Evolutionary conservation across 306 rosid species (phyloP).

Genomic region (Astragalus membranaceus): DNA sequence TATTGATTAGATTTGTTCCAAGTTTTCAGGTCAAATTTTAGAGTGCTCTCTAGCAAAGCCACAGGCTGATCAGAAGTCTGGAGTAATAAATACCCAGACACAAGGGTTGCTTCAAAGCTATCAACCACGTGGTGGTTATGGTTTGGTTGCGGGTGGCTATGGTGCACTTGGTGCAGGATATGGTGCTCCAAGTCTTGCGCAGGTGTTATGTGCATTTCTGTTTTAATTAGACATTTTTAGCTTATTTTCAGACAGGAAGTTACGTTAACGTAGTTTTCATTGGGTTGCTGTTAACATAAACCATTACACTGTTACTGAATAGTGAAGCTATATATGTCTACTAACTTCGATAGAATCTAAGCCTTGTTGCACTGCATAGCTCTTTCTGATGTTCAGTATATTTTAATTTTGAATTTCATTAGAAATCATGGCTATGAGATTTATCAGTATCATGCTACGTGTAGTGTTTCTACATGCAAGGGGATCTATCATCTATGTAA

Average conservation of each 20-base stretch:
- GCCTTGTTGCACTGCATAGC: neutral
- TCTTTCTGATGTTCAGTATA: neutral
- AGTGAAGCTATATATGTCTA: neutral
- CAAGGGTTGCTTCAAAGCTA: conserved; percentile 79
- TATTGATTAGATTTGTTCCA: conserved; percentile 1
- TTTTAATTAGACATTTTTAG: neutral
- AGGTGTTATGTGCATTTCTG: conserved; percentile 37
- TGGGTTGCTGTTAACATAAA: neutral
- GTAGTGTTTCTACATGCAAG: conserved; percentile 7
- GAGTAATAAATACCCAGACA: conserved; percentile 54
- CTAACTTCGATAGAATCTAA: neutral
- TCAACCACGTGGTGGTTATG: conserved; percentile 70
- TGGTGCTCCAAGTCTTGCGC: conserved; percentile 64
- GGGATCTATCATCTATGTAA: neutral
- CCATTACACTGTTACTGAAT: neutral
- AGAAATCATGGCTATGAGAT: neutral
- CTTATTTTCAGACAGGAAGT: conserved; percentile 6
- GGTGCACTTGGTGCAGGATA: conserved; percentile 77
- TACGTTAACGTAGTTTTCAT: neutral
- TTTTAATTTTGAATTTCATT: conserved; percentile 13
- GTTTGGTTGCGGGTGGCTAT: conserved; percentile 68
- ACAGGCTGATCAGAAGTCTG: conserved; percentile 80
- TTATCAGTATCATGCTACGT: neutral
- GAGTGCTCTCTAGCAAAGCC: conserved; percentile 98
- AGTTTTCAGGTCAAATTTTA: conserved; percentile 66